Evolutionary conservation across 495 filamentous ascomycete species (phyloP).

Genomic region (Penicillium canescens): DNA sequence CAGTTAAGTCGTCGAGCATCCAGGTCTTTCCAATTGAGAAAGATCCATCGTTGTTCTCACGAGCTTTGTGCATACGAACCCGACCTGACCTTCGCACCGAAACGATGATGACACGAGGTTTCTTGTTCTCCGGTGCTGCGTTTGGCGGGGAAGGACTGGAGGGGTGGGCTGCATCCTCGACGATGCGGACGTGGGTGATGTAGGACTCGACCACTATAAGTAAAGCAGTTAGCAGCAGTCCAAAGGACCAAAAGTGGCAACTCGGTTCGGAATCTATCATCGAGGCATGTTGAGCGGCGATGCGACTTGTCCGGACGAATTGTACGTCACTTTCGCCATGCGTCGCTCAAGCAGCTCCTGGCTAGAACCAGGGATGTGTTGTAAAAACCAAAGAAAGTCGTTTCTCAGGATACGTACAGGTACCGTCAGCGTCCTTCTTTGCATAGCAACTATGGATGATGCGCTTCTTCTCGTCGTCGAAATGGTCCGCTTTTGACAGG

Average conservation of each 20-base stretch:
- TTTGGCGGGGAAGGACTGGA: slow-evolving; percentile 80
- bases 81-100: slow-evolving; percentile 88
- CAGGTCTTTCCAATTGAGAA: slow-evolving; percentile 99
- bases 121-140: slow-evolving; percentile 70
- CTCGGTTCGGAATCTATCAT: no score
- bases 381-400: neutral
- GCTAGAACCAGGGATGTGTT: neutral
- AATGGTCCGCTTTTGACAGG: slow-evolving; percentile 77
- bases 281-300: neutral
- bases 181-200: slow-evolving; percentile 92
- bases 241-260: neutral
- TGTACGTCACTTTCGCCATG: slow-evolving; percentile 7
- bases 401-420: slow-evolving; percentile 54
- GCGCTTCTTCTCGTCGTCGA: slow-evolving; percentile 92
- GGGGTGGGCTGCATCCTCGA: slow-evolving; percentile 82
- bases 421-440: slow-evolving; percentile 81
- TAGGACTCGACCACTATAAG: slow-evolving; percentile 83
- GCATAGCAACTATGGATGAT: slow-evolving; percentile 91
- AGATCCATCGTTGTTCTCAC: slow-evolving; percentile 88
- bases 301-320: neutral
- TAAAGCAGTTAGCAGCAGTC: slow-evolving; percentile 14
- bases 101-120: slow-evolving; percentile 86
- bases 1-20: slow-evolving; percentile 82
- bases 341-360: slow-evolving; percentile 9
- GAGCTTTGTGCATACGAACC: slow-evolving; percentile 93